These are phyloP conservation scores for Maudiozyma saulgeensis DNA, from an alignment of 805 yeast species.

Conservation along the genomic window DNA sequence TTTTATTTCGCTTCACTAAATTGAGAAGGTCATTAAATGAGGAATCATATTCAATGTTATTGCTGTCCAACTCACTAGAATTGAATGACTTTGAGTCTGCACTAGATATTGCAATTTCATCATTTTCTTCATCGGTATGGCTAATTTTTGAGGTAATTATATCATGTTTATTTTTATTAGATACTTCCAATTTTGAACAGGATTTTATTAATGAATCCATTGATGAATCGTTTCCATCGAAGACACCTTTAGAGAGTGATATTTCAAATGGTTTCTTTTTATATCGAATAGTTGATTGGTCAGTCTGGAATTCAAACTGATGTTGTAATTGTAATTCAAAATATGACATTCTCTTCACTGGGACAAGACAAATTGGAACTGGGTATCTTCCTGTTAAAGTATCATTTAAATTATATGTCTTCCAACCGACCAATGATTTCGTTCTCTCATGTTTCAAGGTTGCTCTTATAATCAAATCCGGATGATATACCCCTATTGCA, in stretches of 20 bases:
- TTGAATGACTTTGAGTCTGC: background rate
- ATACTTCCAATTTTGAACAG: background rate
- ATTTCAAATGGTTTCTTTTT: background rate
- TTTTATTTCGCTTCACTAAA: slow-evolving; percentile 14
- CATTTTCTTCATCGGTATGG: background rate
- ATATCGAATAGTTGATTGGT: background rate
- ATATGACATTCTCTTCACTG: slow-evolving; percentile 19
- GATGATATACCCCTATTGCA: slow-evolving; percentile 25
- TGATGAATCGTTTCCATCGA: background rate
- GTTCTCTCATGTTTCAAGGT: slow-evolving; percentile 21
- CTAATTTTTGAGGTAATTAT: too few species aligned
- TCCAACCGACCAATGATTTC: slow-evolving; percentile 14
- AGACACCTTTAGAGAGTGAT: background rate
- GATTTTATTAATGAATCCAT: slow-evolving; percentile 2
- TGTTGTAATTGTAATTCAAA: slow-evolving; percentile 17
- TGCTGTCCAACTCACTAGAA: background rate
- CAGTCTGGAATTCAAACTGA: background rate
- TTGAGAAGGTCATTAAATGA: slow-evolving; percentile 4
- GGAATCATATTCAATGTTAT: background rate
- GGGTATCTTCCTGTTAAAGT: slow-evolving; percentile 15
- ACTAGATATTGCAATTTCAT: background rate
- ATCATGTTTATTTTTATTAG: background rate
- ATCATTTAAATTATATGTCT: slow-evolving; percentile 17
- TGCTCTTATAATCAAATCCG: slow-evolving; percentile 20
- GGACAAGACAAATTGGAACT: slow-evolving; percentile 22